Percentiles rank a stretch among this genome's conserved stretches.
phyloP scores from a whole-genome alignment of 495 filamentous ascomycete genomes.

The Aspergillus ellipticus region DNA sequence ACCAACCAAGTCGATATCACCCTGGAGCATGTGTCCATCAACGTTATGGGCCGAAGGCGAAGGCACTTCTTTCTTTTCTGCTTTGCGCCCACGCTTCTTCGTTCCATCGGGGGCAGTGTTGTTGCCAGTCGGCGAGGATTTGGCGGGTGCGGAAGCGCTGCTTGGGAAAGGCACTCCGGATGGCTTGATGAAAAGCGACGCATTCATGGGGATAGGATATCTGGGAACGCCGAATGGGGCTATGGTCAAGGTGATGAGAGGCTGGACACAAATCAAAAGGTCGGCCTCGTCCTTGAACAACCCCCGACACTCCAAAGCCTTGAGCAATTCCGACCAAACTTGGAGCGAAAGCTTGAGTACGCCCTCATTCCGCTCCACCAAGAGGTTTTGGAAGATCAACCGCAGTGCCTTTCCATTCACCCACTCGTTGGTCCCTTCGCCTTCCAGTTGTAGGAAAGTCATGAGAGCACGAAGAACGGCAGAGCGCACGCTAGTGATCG shows the following conservation, averaged over 20 bases:
- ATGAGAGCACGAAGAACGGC: slow-evolving; percentile 89
- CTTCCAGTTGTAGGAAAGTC: slow-evolving; percentile 85
- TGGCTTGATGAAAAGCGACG: slow-evolving; percentile 82
- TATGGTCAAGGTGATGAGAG: slow-evolving; percentile 73
- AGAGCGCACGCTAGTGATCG: slow-evolving; percentile 89
- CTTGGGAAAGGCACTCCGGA: slow-evolving; percentile 80
- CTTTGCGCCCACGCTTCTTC: slow-evolving; percentile 74
- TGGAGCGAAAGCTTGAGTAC: slow-evolving; percentile 76
- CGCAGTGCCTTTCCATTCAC: slow-evolving; percentile 84
- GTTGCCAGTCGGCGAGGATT: slow-evolving; percentile 52
- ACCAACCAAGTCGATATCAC: slow-evolving; percentile 91
- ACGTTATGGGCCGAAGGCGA: slow-evolving; percentile 77
- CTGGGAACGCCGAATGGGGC: slow-evolving; percentile 89
- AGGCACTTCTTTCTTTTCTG: slow-evolving; percentile 75
- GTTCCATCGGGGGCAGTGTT: slow-evolving; percentile 19
- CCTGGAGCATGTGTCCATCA: slow-evolving; percentile 95
- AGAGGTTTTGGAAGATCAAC: slow-evolving; percentile 87
- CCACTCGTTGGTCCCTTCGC: slow-evolving; percentile 82
- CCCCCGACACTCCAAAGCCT: slow-evolving; percentile 55
- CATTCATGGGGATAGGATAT: slow-evolving; percentile 86
- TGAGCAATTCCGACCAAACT: slow-evolving; percentile 78
- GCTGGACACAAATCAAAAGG: slow-evolving; percentile 57
- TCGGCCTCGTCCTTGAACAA: slow-evolving; percentile 64
- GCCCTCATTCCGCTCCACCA: slow-evolving; percentile 85
- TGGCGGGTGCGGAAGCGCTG: slow-evolving; percentile 45